A percentile compares a stretch with the other conserved stretches of the same genome.
Evolutionary conservation across 2,329 filamentous ascomycete species (phyloP).

Genomic region (Ceratocystis smalleyi): DNA sequence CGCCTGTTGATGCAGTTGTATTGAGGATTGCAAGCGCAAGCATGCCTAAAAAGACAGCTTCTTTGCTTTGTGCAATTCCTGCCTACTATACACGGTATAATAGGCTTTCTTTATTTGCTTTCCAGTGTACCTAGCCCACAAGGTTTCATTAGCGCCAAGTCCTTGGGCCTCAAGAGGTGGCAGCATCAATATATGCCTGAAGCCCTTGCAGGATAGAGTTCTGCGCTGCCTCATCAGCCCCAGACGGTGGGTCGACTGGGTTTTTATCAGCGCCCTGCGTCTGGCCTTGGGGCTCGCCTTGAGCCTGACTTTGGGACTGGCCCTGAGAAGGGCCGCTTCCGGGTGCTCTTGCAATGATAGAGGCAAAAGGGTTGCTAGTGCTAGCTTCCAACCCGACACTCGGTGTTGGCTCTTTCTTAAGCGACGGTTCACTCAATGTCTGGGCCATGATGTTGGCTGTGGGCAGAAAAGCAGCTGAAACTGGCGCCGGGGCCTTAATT

Average conservation of each 20-base stretch:
- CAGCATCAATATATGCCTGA: conserved; percentile 16
- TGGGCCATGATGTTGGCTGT: neutral
- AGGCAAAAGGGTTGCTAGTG: neutral
- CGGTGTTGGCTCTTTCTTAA: neutral
- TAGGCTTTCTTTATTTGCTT: neutral
- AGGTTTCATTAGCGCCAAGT: neutral
- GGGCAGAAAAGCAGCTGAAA: conserved; percentile 4
- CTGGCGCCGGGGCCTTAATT: conserved; percentile 10
- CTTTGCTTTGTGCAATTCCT: neutral
- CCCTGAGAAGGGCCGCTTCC: neutral
- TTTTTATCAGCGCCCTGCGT: neutral
- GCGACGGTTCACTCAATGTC: neutral
- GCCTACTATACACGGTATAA: neutral
- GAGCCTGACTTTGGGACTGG: neutral
- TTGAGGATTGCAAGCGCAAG: neutral
- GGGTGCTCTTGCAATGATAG: neutral
- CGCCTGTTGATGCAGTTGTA: neutral
- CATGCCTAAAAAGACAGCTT: neutral
- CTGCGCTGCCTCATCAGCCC: conserved; percentile 1
- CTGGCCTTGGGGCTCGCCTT: neutral
- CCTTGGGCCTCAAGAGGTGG: conserved; percentile 4
- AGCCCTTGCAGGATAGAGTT: conserved; percentile 12
- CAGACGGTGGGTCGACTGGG: neutral
- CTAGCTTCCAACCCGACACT: neutral
- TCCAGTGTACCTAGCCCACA: neutral